Conservation (phyloP, 2,329 filamentous ascomycete genomes). For the Microsporum canis region DNA sequence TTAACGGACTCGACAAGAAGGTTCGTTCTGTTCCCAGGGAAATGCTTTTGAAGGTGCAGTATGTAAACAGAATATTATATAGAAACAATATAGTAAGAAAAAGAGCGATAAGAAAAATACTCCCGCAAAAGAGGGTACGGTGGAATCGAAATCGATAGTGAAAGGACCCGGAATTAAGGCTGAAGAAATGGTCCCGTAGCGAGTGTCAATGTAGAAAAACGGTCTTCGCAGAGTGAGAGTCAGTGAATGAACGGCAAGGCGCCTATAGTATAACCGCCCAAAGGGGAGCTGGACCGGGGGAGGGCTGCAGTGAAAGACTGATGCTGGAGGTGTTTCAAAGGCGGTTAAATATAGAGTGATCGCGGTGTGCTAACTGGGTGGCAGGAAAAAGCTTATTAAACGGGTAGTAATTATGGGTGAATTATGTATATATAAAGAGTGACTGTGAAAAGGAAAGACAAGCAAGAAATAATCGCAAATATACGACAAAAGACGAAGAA, state of each 20-base stretch:
- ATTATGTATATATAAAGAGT: constrained; percentile 6
- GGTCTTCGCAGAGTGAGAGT: neutral
- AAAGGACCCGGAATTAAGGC: constrained; percentile 7
- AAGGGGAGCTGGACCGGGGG: neutral
- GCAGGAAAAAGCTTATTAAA: constrained; percentile 4
- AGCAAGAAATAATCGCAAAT: neutral
- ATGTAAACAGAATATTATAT: constrained; percentile 9
- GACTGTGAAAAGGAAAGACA: constrained; percentile 1
- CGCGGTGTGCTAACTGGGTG: neutral
- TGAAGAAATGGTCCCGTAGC: neutral
- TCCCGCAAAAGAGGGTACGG: neutral
- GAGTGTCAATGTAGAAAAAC: neutral
- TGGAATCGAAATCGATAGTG: neutral
- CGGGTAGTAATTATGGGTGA: constrained; percentile 2
- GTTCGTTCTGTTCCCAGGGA: neutral
- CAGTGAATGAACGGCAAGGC: neutral
- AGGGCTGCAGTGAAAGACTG: constrained; percentile 1
- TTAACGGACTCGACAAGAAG: constrained; percentile 9
- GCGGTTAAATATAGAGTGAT: constrained; percentile 3
- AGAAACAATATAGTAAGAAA: constrained; percentile 5
- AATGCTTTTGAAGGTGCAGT: neutral
- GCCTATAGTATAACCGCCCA: neutral
- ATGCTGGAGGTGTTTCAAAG: constrained; percentile 5
- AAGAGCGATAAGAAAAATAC: neutral
- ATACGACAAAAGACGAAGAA: neutral